Percentiles rank a stretch among this genome's conserved stretches.
Evolutionary conservation across 495 filamentous ascomycete species (phyloP).

Genomic region (Monascus purpureus): DNA sequence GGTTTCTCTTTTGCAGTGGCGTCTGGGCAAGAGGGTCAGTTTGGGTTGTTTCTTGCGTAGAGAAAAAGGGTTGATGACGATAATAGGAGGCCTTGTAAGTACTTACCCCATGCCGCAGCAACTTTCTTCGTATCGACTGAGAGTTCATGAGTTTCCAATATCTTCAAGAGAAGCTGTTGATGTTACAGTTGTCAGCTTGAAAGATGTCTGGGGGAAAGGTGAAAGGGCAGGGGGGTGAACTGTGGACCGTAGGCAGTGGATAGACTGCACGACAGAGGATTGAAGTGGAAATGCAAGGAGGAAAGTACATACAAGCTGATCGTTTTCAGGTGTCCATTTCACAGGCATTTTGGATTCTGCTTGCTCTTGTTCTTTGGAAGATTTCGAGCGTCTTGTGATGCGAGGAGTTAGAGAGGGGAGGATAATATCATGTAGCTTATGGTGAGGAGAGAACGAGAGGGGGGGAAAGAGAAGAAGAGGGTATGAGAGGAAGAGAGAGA

Average conservation of each 20-base stretch:
- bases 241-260: background rate
- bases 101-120: constrained; percentile 33
- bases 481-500: background rate
- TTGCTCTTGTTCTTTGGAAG: constrained; percentile 1
- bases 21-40: constrained; percentile 8
- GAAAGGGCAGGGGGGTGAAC: background rate
- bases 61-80: background rate
- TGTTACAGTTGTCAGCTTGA: background rate
- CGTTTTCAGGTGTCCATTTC: constrained; percentile 25
- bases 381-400: background rate
- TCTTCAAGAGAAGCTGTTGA: constrained; percentile 30
- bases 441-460: background rate
- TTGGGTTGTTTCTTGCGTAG: background rate
- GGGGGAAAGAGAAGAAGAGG: background rate
- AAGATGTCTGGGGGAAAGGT: background rate
- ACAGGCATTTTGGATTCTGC: constrained; percentile 21
- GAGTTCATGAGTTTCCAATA: constrained; percentile 30
- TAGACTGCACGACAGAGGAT: background rate
- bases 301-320: constrained; percentile 21
- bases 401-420: constrained; percentile 2
- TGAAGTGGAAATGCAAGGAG: background rate
- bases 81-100: background rate
- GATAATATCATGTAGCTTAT: background rate
- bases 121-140: constrained; percentile 24
- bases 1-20: constrained; percentile 12